Evolutionary conservation across 2,329 filamentous ascomycete genomes (phyloP), one percentile per base, ranked within the genome.

Genomic region (Stemphylium beticola): DNA sequence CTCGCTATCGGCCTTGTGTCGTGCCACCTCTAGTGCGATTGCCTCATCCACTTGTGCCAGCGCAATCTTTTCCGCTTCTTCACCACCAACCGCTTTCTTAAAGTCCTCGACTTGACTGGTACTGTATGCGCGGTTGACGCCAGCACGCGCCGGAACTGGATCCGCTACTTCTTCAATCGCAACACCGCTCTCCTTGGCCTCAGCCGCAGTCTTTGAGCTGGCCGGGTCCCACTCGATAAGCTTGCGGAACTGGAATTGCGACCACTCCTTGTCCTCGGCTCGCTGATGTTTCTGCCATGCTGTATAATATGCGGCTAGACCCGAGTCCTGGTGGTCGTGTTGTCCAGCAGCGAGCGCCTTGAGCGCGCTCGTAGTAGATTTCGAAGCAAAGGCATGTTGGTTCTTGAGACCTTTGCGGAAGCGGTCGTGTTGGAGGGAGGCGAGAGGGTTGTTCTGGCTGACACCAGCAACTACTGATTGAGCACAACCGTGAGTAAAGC

Each of bases 401-500:
- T 91, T 86, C 71, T 90, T 77, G 58, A 77, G 78, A 41, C 81
- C 78, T 60, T 78, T 77, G 51, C 78, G 79, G 69, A 82, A 80
- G 51, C 78, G 71, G 41, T 72, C 72, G 55, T 74, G 69, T 66
- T 71, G 73, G 68, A 87, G 79, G 37, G 82, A 78, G 60, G 81
- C 82, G 54, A 86, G 76, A 37, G 80, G 78, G 52, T 82, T 83
- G 65, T 83, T 82, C 60, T 85, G 82, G 37, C 92, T 74, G 81
- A 87, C 83, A 71, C 92, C 93, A 73, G 95, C 95, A 80, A 99
- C 92, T 79, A 98, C 89, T 61, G 93, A 96, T 78, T 98, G 93
- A 69, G 93, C 93, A 85, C 97, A 98, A 80, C 93, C 93, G 86
- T 98, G 92, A 77, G 92, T 93, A 78, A 98, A 90, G 73, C 93